Percentiles rank a stretch among this genome's conserved stretches.
phyloP scores from a whole-genome alignment of 108 stramenopile species.

The Parietichytrium sp. region DNA sequence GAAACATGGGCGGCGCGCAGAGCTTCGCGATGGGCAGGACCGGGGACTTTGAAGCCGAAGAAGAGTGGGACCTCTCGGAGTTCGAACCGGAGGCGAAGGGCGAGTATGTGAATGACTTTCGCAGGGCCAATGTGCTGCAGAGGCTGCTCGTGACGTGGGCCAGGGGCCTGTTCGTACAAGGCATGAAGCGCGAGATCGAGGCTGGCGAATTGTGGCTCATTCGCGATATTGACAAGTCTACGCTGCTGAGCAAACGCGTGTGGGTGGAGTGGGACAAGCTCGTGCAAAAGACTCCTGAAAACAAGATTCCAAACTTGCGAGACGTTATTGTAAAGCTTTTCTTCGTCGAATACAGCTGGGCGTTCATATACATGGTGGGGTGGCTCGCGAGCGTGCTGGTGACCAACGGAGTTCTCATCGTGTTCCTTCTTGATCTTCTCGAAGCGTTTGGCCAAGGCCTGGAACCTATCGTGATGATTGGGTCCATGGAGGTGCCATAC shows the following conservation, averaged over 20 bases:
- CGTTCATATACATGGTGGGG: conserved; percentile 27
- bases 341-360: background rate
- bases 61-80: background rate
- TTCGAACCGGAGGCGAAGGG: background rate
- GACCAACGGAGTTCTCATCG: conserved; percentile 25
- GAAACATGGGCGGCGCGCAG: background rate
- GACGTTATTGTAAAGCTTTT: background rate
- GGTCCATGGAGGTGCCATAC: conserved; percentile 4
- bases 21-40: background rate
- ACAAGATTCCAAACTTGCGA: background rate
- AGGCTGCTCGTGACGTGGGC: background rate
- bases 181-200: background rate
- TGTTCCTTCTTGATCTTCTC: background rate
- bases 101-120: background rate
- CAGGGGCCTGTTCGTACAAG: background rate
- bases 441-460: conserved; percentile 1
- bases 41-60: background rate
- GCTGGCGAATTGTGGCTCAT: conserved; percentile 15
- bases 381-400: background rate
- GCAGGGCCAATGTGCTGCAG: background rate
- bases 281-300: background rate
- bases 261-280: background rate
- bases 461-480: background rate
- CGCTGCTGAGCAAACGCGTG: background rate
- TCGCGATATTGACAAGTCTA: background rate